Conservation (phyloP, 2,329 filamentous ascomycete genomes). For the Fusarium sp. region DNA sequence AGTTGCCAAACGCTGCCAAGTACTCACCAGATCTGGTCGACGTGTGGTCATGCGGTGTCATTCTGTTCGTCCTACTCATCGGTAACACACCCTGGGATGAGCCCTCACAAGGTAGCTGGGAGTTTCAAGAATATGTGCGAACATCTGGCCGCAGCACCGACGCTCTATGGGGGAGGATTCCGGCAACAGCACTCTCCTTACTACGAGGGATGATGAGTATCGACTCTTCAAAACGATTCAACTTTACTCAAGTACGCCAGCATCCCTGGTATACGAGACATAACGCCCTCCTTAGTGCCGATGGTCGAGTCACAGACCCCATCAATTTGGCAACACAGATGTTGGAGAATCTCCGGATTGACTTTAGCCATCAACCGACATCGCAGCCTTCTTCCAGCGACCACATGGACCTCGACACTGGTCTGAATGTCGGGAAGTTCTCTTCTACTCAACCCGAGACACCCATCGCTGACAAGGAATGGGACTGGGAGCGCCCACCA, state of each 20-base stretch:
- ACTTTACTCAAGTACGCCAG: slow-evolving; percentile 85
- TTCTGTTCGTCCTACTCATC: slow-evolving; percentile 94
- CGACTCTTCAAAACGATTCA: slow-evolving; percentile 80
- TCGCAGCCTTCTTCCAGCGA: slow-evolving; percentile 59
- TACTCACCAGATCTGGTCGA: slow-evolving; percentile 87
- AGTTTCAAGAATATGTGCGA: slow-evolving; percentile 88
- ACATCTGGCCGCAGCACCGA: slow-evolving; percentile 86
- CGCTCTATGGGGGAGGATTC: slow-evolving; percentile 85
- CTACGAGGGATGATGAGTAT: slow-evolving; percentile 94
- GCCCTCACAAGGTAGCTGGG: slow-evolving; percentile 86
- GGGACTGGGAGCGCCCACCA: slow-evolving; percentile 88
- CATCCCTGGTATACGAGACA: slow-evolving; percentile 94
- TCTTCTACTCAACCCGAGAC: slow-evolving; percentile 90
- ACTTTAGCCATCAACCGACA: slow-evolving; percentile 79
- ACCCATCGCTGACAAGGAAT: slow-evolving; percentile 77
- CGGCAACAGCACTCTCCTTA: slow-evolving; percentile 79
- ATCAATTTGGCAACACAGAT: slow-evolving; percentile 92
- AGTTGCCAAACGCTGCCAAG: slow-evolving; percentile 63
- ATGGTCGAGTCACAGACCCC: slow-evolving; percentile 82
- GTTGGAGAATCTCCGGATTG: slow-evolving; percentile 90
- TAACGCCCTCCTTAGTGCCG: slow-evolving; percentile 80
- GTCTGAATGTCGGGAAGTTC: slow-evolving; percentile 62
- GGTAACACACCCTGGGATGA: slow-evolving; percentile 99
- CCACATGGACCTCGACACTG: slow-evolving; percentile 77
- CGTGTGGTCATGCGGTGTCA: slow-evolving; percentile 97